Evolutionary conservation across 1,284 basidiomycete species (phyloP).

Genomic region (Microbotryum violaceum): DNA sequence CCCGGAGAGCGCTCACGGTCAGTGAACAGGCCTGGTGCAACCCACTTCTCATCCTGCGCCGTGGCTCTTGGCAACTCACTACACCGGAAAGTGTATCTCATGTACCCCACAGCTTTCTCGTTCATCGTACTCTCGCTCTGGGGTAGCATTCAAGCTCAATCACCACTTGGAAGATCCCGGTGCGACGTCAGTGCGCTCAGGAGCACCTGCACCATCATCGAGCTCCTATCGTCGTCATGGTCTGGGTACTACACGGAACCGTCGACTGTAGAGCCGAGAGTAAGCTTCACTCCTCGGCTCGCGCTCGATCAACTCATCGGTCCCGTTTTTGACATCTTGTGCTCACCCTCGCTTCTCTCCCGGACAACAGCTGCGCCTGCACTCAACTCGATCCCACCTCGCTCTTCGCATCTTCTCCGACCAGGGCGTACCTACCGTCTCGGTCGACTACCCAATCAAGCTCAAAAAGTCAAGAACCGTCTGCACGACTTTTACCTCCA

Average conservation of each 20-base stretch:
- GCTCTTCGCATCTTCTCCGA: conserved; percentile 17
- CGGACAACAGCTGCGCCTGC: not conserved
- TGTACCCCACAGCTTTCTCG: too few species aligned
- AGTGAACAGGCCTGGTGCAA: too few species aligned
- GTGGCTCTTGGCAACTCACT: too few species aligned
- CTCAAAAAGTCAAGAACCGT: not conserved
- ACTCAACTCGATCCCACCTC: conserved; percentile 3
- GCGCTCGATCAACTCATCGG: too few species aligned
- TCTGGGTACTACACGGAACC: conserved; percentile 24
- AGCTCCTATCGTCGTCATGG: conserved; percentile 12
- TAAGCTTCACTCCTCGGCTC: not conserved
- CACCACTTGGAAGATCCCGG: too few species aligned
- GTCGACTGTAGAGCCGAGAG: conserved; percentile 4
- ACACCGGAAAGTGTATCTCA: too few species aligned
- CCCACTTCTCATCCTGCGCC: too few species aligned
- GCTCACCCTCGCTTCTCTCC: not conserved
- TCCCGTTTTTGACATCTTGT: too few species aligned
- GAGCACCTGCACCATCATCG: not conserved
- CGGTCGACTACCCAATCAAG: conserved; percentile 13
- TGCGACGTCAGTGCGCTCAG: not conserved
- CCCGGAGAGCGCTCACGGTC: too few species aligned
- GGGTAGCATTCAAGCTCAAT: too few species aligned
- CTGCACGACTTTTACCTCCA: conserved; percentile 24
- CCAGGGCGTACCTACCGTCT: conserved; percentile 17
- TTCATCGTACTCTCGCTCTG: too few species aligned